Evolutionary conservation across 169 alveolate genomes (phyloP).

Genomic region (Plasmodium gonderi): DNA sequence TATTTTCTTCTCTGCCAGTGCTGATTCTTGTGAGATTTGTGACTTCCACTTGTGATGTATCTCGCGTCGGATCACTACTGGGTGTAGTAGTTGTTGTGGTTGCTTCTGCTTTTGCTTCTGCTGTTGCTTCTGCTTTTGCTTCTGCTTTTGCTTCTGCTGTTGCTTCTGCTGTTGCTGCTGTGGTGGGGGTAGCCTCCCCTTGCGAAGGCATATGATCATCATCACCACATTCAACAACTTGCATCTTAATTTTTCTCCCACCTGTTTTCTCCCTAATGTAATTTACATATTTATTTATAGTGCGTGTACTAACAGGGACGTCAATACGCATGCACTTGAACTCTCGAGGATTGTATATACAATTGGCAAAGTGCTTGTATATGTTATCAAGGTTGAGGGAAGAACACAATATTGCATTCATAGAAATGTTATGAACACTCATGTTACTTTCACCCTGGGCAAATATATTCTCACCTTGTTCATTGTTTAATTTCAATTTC

Average conservation of each 20-base stretch:
- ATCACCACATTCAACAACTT: neutral
- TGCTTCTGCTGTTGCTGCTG: no score
- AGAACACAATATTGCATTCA: conserved; percentile 78
- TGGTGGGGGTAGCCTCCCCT: no score
- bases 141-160: no score
- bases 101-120: no score
- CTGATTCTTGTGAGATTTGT: no score
- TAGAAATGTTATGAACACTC: conserved; percentile 81
- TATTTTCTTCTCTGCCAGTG: no score
- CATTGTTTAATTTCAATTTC: conserved; percentile 16
- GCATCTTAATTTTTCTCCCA: neutral
- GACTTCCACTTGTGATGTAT: no score
- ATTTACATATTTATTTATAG: conserved; percentile 25
- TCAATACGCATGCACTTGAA: conserved; percentile 84
- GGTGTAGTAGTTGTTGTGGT: no score
- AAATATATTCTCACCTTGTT: conserved; percentile 27
- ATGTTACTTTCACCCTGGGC: conserved; percentile 65
- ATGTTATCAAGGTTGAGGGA: conserved; percentile 74
- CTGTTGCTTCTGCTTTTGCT: no score
- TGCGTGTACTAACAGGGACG: conserved; percentile 69
- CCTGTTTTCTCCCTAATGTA: neutral
- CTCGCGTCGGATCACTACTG: no score
- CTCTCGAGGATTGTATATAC: conserved; percentile 81
- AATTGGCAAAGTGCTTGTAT: conserved; percentile 72
- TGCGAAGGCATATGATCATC: no score